Conservation (phyloP, 305 asterid species). For the Solanum hybrid region DNA sequence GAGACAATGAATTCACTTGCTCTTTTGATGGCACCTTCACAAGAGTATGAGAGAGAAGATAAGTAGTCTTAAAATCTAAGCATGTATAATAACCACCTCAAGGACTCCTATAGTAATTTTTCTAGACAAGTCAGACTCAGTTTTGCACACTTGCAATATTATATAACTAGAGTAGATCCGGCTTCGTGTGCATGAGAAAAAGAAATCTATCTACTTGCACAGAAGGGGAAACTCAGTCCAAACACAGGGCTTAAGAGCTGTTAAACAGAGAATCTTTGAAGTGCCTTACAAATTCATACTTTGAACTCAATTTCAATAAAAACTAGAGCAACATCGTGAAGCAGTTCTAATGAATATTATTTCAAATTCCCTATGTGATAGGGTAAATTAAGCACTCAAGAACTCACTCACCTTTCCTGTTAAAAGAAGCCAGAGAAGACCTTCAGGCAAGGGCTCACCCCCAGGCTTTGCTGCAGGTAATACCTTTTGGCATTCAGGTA, state of each 20-base stretch:
- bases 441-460: slow-evolving; percentile 98
- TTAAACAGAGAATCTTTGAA: background rate
- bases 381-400: background rate
- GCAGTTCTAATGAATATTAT: background rate
- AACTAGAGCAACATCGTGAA: background rate
- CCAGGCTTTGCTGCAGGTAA: slow-evolving; percentile 84
- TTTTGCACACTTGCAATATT: background rate
- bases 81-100: background rate
- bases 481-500: slow-evolving; percentile 92
- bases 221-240: background rate
- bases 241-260: background rate
- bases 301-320: background rate
- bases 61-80: background rate
- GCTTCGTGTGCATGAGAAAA: background rate
- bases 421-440: slow-evolving; percentile 97
- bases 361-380: background rate
- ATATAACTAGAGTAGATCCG: background rate
- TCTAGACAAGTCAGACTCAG: background rate
- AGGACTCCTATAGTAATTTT: background rate
- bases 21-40: slow-evolving; percentile 70
- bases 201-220: background rate
- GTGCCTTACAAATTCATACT: background rate
- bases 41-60: slow-evolving; percentile 1
- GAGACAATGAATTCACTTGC: slow-evolving; percentile 66
- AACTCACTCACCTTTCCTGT: slow-evolving; percentile 67